A percentile compares a stretch with the other conserved stretches of the same genome.
Conservation (phyloP, 495 filamentous ascomycete species). For the Penicillium atrosanguineum region DNA sequence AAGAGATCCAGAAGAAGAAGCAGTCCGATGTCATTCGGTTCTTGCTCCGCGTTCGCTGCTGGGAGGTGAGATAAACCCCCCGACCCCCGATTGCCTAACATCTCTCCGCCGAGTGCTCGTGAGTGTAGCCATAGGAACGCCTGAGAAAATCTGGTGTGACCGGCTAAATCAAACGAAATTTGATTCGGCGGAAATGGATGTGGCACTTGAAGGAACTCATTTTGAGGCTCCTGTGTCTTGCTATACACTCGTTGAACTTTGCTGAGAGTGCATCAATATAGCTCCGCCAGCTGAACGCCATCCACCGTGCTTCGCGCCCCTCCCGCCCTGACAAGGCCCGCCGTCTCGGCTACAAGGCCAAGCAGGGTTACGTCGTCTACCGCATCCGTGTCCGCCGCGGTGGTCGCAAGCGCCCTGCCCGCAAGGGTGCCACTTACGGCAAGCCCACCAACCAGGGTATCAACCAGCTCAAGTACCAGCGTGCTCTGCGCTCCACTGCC, state of each 20-base stretch:
- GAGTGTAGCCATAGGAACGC: slow-evolving; percentile 42
- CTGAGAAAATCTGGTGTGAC: slow-evolving; percentile 34
- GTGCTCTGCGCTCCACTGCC: slow-evolving; percentile 92
- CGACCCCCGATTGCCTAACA: slow-evolving; percentile 50
- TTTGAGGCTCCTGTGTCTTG: slow-evolving; percentile 56
- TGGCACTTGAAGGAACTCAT: slow-evolving; percentile 40
- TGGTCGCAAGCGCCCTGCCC: slow-evolving; percentile 91
- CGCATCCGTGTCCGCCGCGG: slow-evolving; percentile 95
- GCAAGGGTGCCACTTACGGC: slow-evolving; percentile 99
- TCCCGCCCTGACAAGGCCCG: slow-evolving; percentile 99
- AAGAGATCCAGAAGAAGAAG: slow-evolving; percentile 99
- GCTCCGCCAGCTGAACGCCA: slow-evolving; percentile 97
- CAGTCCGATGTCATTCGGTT: slow-evolving; percentile 99
- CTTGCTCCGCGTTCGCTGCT: slow-evolving; percentile 99
- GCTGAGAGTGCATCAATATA: slow-evolving; percentile 99
- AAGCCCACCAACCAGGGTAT: slow-evolving; percentile 99
- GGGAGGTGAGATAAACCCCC: slow-evolving; percentile 84
- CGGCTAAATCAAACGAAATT: slow-evolving; percentile 35
- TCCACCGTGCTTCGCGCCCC: slow-evolving; percentile 97
- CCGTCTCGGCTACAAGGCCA: slow-evolving; percentile 99
- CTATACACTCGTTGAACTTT: slow-evolving; percentile 99
- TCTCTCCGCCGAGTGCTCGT: slow-evolving; percentile 48
- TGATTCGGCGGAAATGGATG: slow-evolving; percentile 45
- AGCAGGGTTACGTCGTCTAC: slow-evolving; percentile 99
- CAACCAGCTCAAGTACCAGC: slow-evolving; percentile 99